Conservation (phyloP, 257 asterid genomes). For the Eucommia ulmoides region DNA sequence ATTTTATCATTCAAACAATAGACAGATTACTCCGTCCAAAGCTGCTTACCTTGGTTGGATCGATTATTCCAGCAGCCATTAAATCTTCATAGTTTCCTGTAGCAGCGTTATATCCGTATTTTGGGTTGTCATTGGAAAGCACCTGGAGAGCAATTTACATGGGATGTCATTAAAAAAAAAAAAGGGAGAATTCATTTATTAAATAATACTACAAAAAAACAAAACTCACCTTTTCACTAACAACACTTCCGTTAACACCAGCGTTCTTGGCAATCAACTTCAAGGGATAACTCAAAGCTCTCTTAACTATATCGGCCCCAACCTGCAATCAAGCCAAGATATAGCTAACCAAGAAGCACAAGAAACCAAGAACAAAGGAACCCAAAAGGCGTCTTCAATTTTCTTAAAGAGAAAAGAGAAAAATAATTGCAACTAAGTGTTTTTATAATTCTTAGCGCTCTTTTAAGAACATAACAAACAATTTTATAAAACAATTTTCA, state of each 20-base stretch:
- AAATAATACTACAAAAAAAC: background rate
- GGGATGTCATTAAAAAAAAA: background rate
- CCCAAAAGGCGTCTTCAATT: no score
- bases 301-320: slow-evolving; percentile 92
- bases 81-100: slow-evolving; percentile 90
- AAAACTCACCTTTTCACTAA: slow-evolving; percentile 87
- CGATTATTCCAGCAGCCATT: slow-evolving; percentile 95
- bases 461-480: no score
- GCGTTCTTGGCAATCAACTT: slow-evolving; percentile 95
- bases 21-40: background rate
- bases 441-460: no score
- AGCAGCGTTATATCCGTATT: slow-evolving; percentile 87
- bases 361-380: no score
- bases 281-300: slow-evolving; percentile 97
- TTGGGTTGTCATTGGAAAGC: slow-evolving; percentile 70
- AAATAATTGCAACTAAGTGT: no score
- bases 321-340: slow-evolving; percentile 36
- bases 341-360: background rate
- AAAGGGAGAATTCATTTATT: background rate
- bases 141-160: slow-evolving; percentile 31
- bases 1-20: background rate
- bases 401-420: no score
- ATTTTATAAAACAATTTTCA: no score
- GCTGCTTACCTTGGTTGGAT: slow-evolving; percentile 76
- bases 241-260: slow-evolving; percentile 96